Evolutionary conservation across 2,329 filamentous ascomycete genomes (phyloP), one percentile per base, ranked within the genome.

Genomic region (Monosporascus sp.): DNA sequence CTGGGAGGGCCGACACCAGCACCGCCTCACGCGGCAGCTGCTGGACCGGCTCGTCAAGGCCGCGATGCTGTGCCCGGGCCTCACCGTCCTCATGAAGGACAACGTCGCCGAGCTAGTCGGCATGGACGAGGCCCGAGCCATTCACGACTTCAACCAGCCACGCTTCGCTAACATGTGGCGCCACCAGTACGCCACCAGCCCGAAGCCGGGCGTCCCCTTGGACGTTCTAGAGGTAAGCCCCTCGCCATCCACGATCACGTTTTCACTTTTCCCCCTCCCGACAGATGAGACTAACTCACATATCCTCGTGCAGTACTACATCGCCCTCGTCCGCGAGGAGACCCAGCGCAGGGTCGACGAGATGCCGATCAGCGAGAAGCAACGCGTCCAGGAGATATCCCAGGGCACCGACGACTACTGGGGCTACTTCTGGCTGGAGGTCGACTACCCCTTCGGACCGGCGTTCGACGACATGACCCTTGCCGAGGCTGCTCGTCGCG

Each of bases 81-180:
- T 87, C 64, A 83, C 80, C 3, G 71, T 79, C 1, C 56, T 76
- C n/a, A 80, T 82, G 72, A 86, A 86, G 68, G 80, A 85, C 60
- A 77, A 82, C 59, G 72, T 87, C 57, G 74, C 78, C 7, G 74
- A 60, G 50, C 50, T 74, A n/a, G 69, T 69, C 3, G 64, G 66
- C 17, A 60, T 81, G 56, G 43, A 62, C 0, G 67, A 74, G 0
- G 46, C 57, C 17, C 70, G 72, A 47, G 57, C 70, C 48, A 64
- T 62, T 48, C 64, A 62, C 6, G 65, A 70, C 22, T 76, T 73
- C 59, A 75, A 76, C 47, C 72, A 78, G 62, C 81, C 82, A 1
- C 71, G 69, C 5, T 73, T 72, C 50, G 73, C 80, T 1, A 58
- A 72, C 18, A 58, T 67, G 36, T 86, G 81, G 81, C 64, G 70